phyloP scores from a whole-genome alignment of 2,329 filamentous ascomycete species.

The Cladosporium sp. region DNA sequence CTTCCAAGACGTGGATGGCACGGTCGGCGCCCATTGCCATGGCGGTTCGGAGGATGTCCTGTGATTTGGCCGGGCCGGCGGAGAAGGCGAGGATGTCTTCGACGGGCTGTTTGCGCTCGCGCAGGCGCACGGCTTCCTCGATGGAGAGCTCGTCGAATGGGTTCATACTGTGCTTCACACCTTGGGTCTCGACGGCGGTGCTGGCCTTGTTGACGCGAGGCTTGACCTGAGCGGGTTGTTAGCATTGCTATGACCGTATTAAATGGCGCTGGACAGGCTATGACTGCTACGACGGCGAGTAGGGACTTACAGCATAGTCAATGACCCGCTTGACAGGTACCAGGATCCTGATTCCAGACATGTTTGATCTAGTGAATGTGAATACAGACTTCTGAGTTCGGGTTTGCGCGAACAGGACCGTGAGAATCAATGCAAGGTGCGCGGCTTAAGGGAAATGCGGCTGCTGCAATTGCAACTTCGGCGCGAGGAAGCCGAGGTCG shows the following conservation, averaged over 20 bases:
- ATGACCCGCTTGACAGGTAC: constrained; percentile 60
- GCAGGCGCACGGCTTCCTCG: constrained; percentile 92
- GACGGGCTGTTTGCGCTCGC: constrained; percentile 76
- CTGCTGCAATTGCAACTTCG: background rate
- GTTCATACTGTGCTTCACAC: constrained; percentile 98
- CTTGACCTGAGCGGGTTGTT: constrained; percentile 56
- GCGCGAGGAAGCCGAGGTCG: background rate
- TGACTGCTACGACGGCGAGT: constrained; percentile 1
- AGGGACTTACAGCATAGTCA: constrained; percentile 56
- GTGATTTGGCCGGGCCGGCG: constrained; percentile 82
- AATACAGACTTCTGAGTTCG: background rate
- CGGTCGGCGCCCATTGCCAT: constrained; percentile 99
- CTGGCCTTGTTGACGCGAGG: constrained; percentile 68
- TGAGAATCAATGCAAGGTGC: background rate
- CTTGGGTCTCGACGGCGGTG: constrained; percentile 87
- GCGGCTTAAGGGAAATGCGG: constrained; percentile 5
- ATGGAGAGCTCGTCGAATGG: constrained; percentile 98
- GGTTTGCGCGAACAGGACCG: background rate
- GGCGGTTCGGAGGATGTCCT: constrained; percentile 87
- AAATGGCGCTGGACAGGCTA: constrained; percentile 3
- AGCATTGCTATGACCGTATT: constrained; percentile 8
- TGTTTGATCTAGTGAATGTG: constrained; percentile 24
- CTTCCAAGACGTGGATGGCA: constrained; percentile 70
- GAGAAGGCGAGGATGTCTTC: constrained; percentile 89
- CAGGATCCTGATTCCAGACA: constrained; percentile 54